A percentile compares a stretch with the other conserved stretches of the same genome.
phyloP scores from a whole-genome alignment of 225 moss, liverwort and hornwort species.

The Anthoceros angustus region DNA sequence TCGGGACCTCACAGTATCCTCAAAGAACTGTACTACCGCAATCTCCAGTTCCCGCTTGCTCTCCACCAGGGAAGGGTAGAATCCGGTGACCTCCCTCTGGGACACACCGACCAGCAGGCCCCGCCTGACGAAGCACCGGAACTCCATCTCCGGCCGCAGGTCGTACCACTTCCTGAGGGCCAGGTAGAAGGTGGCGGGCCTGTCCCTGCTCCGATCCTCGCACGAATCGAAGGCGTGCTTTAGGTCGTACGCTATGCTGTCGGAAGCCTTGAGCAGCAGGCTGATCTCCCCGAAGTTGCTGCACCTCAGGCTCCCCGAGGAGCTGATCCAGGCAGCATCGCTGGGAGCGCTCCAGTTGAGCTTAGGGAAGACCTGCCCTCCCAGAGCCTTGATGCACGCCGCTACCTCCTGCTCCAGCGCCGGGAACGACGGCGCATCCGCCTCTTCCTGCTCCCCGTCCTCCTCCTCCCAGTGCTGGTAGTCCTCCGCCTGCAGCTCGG shows the following conservation, averaged over 20 bases:
- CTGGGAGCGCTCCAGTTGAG: slow-evolving; percentile 96
- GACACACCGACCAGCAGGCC: slow-evolving; percentile 39
- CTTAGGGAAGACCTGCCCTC: slow-evolving; percentile 78
- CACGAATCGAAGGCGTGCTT: slow-evolving; percentile 76
- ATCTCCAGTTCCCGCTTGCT: slow-evolving; percentile 39
- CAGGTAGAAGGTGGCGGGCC: slow-evolving; percentile 42
- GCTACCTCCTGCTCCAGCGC: slow-evolving; percentile 44
- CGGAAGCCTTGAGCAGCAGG: slow-evolving; percentile 73
- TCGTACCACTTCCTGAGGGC: slow-evolving; percentile 88
- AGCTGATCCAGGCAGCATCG: slow-evolving; percentile 80
- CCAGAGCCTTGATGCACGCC: slow-evolving; percentile 34
- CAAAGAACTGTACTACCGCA: slow-evolving; percentile 40
- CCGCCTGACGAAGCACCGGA: slow-evolving; percentile 55
- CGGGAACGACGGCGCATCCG: slow-evolving; percentile 42
- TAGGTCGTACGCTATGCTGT: slow-evolving; percentile 61
- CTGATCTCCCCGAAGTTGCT: slow-evolving; percentile 57
- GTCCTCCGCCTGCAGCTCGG: slow-evolving; percentile 71
- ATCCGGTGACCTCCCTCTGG: slow-evolving; percentile 92
- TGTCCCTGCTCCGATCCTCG: slow-evolving; percentile 42
- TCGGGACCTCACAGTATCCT: slow-evolving; percentile 24
- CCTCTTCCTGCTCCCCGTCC: slow-evolving; percentile 36
- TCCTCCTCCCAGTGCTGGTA: slow-evolving; percentile 80
- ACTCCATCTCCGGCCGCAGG: slow-evolving; percentile 83
- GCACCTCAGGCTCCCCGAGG: slow-evolving; percentile 58
- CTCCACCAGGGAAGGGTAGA: slow-evolving; percentile 44